Evolutionary conservation across 306 rosid species (phyloP).

Genomic region (Quercus robur): DNA sequence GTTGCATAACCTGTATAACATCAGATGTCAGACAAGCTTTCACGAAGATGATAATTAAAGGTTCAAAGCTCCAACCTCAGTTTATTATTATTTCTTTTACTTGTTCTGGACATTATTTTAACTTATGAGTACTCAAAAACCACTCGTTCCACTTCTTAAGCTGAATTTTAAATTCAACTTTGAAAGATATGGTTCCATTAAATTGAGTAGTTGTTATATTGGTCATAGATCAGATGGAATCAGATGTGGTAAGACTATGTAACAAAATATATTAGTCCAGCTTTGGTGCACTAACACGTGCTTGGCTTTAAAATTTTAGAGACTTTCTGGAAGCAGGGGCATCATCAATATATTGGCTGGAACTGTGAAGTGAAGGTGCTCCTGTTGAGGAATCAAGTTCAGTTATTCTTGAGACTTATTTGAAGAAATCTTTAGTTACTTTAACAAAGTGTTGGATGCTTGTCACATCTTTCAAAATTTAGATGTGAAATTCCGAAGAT

Average conservation of each 20-base stretch:
- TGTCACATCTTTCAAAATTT: conserved; percentile 53
- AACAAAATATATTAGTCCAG: conserved; percentile 21
- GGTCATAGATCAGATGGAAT: conserved; percentile 16
- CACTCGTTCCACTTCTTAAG: conserved; percentile 29
- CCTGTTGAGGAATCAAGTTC: conserved; percentile 50
- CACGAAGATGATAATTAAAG: background rate
- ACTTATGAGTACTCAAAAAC: conserved; percentile 17
- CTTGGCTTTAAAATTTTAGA: conserved; percentile 25
- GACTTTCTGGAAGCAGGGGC: conserved; percentile 22
- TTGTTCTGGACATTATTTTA: background rate
- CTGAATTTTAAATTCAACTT: conserved; percentile 15
- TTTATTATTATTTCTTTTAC: background rate
- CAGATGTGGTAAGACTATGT: conserved; percentile 4
- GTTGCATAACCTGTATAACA: background rate
- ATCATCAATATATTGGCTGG: conserved; percentile 25
- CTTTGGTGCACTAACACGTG: conserved; percentile 26
- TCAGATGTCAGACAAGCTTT: background rate
- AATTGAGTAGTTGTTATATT: conserved; percentile 23
- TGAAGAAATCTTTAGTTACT: conserved; percentile 46
- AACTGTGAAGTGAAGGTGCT: conserved; percentile 13
- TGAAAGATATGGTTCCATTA: conserved; percentile 26
- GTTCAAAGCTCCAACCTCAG: background rate
- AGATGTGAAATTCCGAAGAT: conserved; percentile 39
- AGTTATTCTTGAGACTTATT: conserved; percentile 40
- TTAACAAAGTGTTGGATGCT: conserved; percentile 59